Conservation (phyloP, 164 flowering plant genomes). For the Chloranthus sessilifolius region DNA sequence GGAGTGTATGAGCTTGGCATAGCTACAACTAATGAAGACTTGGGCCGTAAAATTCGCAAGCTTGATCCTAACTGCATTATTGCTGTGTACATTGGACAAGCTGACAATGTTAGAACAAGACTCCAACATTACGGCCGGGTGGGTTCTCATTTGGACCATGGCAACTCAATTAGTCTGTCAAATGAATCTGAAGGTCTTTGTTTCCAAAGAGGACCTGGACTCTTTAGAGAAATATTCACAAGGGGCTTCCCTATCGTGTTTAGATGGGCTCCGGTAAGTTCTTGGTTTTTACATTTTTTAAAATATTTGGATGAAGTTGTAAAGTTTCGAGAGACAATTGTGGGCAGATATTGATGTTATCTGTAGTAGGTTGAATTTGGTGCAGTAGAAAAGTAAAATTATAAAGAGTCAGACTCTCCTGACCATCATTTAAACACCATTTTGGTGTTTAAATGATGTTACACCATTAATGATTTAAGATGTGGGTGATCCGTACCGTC, state of each 20-base stretch:
- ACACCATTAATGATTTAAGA: too few relatives aligned
- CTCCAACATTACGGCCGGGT: conserved; percentile 17
- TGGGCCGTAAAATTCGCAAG: conserved; percentile 33
- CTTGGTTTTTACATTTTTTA: neutral
- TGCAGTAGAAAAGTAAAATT: too few relatives aligned
- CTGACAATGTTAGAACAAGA: conserved; percentile 18
- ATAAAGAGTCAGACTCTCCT: too few relatives aligned
- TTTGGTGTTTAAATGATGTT: too few relatives aligned
- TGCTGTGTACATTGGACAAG: conserved; percentile 26
- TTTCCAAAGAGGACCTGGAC: conserved; percentile 33
- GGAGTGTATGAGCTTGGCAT: conserved; percentile 86
- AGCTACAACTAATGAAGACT: conserved; percentile 17
- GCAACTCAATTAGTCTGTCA: conserved; percentile 18
- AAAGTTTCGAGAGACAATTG: too few relatives aligned
- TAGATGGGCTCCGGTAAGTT: conserved; percentile 86
- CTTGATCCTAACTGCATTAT: conserved; percentile 32
- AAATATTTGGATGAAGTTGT: too few relatives aligned
- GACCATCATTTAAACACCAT: too few relatives aligned
- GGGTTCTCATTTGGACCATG: conserved; percentile 68
- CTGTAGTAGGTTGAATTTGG: too few relatives aligned
- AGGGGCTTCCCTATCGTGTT: conserved; percentile 60
- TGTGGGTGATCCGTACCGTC: too few relatives aligned
- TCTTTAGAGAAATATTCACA: conserved; percentile 59
- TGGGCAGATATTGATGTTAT: too few relatives aligned
- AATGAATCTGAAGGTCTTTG: conserved; percentile 5